Conservation (phyloP, 2,329 filamentous ascomycete species). For the Monosporascus sp. region DNA sequence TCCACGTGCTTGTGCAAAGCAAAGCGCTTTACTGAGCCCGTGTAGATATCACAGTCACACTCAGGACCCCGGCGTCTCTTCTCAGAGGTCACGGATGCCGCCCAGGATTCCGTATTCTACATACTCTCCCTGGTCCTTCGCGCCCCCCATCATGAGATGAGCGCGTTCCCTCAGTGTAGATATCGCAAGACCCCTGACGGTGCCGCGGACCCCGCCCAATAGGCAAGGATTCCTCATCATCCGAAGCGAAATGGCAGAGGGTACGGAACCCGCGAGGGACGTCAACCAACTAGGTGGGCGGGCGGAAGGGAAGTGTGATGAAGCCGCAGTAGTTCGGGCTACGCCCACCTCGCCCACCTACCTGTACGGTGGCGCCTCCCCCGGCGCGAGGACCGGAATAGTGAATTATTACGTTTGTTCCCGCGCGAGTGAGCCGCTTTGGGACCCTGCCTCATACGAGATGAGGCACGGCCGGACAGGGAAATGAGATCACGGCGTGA, state of each 20-base stretch:
- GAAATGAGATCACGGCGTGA: not conserved
- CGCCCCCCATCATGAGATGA: too few species aligned
- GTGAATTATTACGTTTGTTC: not conserved
- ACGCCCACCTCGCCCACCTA: not conserved
- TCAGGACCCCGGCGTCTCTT: not conserved
- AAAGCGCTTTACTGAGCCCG: not conserved
- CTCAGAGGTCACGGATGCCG: not conserved
- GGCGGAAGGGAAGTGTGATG: not conserved
- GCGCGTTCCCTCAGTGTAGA: not conserved
- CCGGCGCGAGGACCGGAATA: not conserved
- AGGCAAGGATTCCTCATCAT: not conserved
- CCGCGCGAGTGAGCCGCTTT: not conserved
- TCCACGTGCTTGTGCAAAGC: not conserved
- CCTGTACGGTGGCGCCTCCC: not conserved
- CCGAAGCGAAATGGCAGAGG: not conserved
- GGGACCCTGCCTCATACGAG: not conserved
- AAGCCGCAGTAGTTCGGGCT: not conserved
- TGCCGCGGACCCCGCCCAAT: not conserved
- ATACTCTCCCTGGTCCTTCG: too few species aligned
- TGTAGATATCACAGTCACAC: not conserved
- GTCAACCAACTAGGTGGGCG: not conserved
- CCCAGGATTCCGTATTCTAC: too few species aligned
- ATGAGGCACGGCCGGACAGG: not conserved
- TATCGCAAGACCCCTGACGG: not conserved
- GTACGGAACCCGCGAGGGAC: not conserved